phyloP scores from a whole-genome alignment of 2,329 filamentous ascomycete genomes.

The Claviceps paspali region DNA sequence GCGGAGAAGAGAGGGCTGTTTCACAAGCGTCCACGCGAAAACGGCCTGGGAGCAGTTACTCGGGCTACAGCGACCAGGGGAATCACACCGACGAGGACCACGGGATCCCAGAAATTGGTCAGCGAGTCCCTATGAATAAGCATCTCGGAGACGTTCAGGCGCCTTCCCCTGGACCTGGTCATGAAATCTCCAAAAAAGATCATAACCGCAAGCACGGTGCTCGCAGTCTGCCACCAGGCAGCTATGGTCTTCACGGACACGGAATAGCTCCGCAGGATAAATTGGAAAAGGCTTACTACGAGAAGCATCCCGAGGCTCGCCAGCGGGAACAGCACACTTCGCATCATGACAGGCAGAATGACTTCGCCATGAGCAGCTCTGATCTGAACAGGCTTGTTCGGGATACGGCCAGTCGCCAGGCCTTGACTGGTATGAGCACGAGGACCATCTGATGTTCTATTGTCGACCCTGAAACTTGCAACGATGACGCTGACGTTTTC shows the following conservation, averaged over 20 bases:
- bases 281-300: constrained; percentile 82
- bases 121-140: constrained; percentile 85
- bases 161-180: constrained; percentile 58
- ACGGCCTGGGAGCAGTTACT: constrained; percentile 45
- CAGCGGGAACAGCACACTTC: constrained; percentile 54
- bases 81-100: constrained; percentile 54
- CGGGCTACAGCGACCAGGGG: constrained; percentile 33
- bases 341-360: constrained; percentile 40
- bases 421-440: constrained; percentile 20
- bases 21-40: constrained; percentile 41
- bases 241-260: constrained; percentile 86
- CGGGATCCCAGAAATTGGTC: constrained; percentile 83
- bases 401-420: constrained; percentile 44
- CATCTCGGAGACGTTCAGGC: constrained; percentile 93
- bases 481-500: constrained; percentile 8
- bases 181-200: constrained; percentile 29
- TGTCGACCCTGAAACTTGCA: constrained; percentile 8
- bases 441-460: neutral
- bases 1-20: constrained; percentile 32
- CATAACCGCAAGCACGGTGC: constrained; percentile 63
- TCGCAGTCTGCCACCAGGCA: constrained; percentile 59
- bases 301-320: constrained; percentile 73
- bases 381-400: constrained; percentile 83
- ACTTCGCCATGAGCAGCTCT: constrained; percentile 78
- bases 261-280: constrained; percentile 61